Percentiles rank a stretch among this genome's conserved stretches.
phyloP scores from a whole-genome alignment of 208 protist species.

The Leishmania gerbilli region DNA sequence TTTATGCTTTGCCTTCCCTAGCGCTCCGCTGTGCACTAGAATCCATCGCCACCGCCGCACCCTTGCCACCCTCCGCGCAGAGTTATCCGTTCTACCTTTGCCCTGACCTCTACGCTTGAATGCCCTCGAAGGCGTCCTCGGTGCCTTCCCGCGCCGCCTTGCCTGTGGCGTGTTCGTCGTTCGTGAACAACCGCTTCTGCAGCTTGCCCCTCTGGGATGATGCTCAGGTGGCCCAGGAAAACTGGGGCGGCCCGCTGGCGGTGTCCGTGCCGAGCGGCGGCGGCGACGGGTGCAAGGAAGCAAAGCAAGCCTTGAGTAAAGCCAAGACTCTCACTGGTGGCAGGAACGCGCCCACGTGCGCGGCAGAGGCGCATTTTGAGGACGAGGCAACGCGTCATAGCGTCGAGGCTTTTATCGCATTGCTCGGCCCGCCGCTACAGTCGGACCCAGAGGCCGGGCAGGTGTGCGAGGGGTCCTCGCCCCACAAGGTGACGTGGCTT shows the following conservation, averaged over 20 bases:
- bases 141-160: not conserved
- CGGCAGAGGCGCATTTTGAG: conserved; percentile 15
- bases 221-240: conserved; percentile 66
- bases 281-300: conserved; percentile 6
- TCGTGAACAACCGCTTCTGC: conserved; percentile 22
- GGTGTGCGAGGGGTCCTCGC: not conserved
- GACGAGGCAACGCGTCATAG: conserved; percentile 8
- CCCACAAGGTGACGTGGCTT: conserved; percentile 53
- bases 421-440: not conserved
- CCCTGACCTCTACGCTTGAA: not conserved
- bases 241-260: conserved; percentile 65
- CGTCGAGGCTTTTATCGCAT: conserved; percentile 20
- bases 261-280: conserved; percentile 7
- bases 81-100: not conserved
- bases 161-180: not conserved
- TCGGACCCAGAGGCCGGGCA: not conserved
- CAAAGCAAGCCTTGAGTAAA: not conserved
- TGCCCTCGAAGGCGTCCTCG: conserved; percentile 11
- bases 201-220: conserved; percentile 80
- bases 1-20: not conserved
- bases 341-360: not conserved
- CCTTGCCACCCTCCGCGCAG: no score
- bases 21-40: not conserved
- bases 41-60: not conserved
- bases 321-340: conserved; percentile 2